Conservation (phyloP, 192 early-diverging fungal genomes). For the Bifiguratus adelaidae region DNA sequence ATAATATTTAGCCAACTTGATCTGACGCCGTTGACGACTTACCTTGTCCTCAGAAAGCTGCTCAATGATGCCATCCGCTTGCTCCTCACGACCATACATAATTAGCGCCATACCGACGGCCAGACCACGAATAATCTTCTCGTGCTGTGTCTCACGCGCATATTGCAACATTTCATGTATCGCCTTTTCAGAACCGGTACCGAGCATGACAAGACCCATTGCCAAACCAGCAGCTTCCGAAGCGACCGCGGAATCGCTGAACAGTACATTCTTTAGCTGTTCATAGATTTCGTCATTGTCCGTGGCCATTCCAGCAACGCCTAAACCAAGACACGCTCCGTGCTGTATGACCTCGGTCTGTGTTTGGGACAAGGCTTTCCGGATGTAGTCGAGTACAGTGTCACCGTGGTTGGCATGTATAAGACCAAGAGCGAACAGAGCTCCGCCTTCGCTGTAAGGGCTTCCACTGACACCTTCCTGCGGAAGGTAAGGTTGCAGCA, state of each 20-base stretch:
- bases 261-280: conserved; percentile 79
- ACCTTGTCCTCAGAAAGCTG: conserved; percentile 78
- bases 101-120: conserved; percentile 90
- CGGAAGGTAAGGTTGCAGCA: conserved; percentile 92
- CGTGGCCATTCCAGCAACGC: conserved; percentile 94
- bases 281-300: conserved; percentile 82
- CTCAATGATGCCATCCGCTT: conserved; percentile 86
- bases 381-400: conserved; percentile 72
- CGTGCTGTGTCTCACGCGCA: conserved; percentile 97
- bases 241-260: conserved; percentile 91
- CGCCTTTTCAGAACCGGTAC: conserved; percentile 67
- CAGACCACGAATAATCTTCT: conserved; percentile 97
- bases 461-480: conserved; percentile 78
- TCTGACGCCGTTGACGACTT: conserved; percentile 1
- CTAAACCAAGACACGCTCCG: conserved; percentile 91
- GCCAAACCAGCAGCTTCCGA: conserved; percentile 94
- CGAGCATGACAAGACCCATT: conserved; percentile 97
- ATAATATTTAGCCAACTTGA: neutral
- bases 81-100: conserved; percentile 96
- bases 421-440: conserved; percentile 93
- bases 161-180: conserved; percentile 96
- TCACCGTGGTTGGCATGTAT: conserved; percentile 94
- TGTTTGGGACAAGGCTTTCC: conserved; percentile 67
- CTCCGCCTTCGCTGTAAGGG: conserved; percentile 93
- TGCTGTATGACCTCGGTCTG: conserved; percentile 89